Base-by-base conservation (phyloP, 116 monocot species). In the Cymodocea nodosa region DNA sequence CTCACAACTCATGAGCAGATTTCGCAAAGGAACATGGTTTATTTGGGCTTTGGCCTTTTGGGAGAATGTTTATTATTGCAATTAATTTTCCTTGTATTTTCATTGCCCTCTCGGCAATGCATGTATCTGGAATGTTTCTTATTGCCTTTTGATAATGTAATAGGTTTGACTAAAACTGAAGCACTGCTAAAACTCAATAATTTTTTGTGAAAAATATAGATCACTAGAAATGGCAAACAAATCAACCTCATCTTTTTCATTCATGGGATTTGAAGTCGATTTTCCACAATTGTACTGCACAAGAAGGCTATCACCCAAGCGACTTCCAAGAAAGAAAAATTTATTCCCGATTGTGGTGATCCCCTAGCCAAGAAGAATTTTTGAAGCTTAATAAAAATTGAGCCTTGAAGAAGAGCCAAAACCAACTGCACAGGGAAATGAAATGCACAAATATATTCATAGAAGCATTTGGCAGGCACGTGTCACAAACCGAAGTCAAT, bases 291-390 rank as follows among this genome's bases (percentile, higher is more conserved):
- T 86, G 67, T 82, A 98, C 71, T 98, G 92, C 35, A 98, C 92
- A 62, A 98, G 89, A 73, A 98, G 79, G 64, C 98, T 98, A 64
- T 98, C 92, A 54, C 85, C 98, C 70, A 98, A 74, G 51, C 92
- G 82, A 74, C 98, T 98, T 39, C 82, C 89, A 77, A 98, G 75
- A 79, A 98, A 98, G 80, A 98, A 98, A 64, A 98, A 92, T 16
- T 83, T 89, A 71, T 72, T 81, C 11, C 98, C 98, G 59, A 98
- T 71, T 62, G 89, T 86, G 60, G 86, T 71, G 56, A 92, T 83
- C 55, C 75, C 85, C 98, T 92, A 69, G 18, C 66, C 65, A 68
- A 52, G 55, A 66, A 44, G 50, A 17, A 20, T 66, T 8, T 23
- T 2, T 18, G 19, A 64, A 78, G 3, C 60, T 54, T 4, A 13